A percentile compares a stretch with the other conserved stretches of the same genome.
These are phyloP conservation scores for Piper longum DNA, from an alignment of 164 flowering plant species.

Conservation along the genomic window DNA sequence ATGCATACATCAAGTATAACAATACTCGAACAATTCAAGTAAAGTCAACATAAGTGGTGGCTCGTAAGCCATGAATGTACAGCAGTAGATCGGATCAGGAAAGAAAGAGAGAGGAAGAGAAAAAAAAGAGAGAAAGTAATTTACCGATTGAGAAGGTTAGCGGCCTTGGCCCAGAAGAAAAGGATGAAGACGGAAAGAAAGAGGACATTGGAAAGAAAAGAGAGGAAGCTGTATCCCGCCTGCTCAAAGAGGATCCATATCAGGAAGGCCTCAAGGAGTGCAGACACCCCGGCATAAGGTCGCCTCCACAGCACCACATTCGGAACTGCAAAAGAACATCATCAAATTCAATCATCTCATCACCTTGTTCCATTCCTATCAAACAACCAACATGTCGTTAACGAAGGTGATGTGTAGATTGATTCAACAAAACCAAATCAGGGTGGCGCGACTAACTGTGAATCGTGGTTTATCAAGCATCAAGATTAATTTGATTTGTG, in stretches of 20 bases:
- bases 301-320: constrained; percentile 69
- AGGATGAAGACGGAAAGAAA: constrained; percentile 55
- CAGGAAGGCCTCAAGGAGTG: constrained; percentile 29
- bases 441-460: too few species aligned
- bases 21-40: too few species aligned
- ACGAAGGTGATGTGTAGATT: neutral
- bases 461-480: too few species aligned
- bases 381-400: neutral
- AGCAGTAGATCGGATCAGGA: neutral
- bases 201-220: constrained; percentile 46
- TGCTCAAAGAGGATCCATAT: constrained; percentile 60
- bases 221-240: constrained; percentile 50
- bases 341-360: neutral
- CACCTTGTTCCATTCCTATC: neutral
- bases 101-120: neutral
- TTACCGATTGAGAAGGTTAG: constrained; percentile 70
- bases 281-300: constrained; percentile 16
- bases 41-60: too few species aligned
- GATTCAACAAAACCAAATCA: too few species aligned
- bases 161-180: constrained; percentile 82
- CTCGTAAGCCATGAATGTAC: too few species aligned
- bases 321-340: constrained; percentile 34
- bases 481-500: too few species aligned
- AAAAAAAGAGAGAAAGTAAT: neutral
- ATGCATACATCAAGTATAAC: too few species aligned